These are phyloP conservation scores for Yamadazyma sp. DNA, from an alignment of 1,139 yeast genomes.

Conservation along the genomic window DNA sequence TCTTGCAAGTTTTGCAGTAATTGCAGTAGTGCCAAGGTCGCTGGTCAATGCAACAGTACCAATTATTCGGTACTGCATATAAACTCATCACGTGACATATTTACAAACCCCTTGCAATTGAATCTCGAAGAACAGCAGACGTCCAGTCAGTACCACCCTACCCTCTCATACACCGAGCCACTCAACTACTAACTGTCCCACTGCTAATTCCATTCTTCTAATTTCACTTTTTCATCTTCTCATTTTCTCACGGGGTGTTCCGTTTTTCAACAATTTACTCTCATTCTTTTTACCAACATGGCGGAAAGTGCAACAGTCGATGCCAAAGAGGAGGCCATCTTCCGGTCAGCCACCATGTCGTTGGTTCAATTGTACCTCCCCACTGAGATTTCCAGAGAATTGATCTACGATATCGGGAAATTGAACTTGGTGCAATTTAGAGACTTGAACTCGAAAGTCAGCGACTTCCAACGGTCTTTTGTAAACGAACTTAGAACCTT, in stretches of 20 bases:
- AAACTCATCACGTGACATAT: too few species aligned
- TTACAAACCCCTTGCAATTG: too few species aligned
- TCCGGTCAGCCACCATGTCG: conserved; percentile 85
- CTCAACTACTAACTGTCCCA: too few species aligned
- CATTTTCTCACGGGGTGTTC: background rate
- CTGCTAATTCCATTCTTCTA: too few species aligned
- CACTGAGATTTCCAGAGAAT: conserved; percentile 65
- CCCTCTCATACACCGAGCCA: too few species aligned
- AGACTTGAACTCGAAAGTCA: conserved; percentile 66
- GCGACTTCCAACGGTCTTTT: conserved; percentile 71
- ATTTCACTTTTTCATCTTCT: too few species aligned
- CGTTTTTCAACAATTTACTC: background rate
- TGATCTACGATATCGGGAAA: conserved; percentile 63
- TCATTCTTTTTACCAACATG: background rate
- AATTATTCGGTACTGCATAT: too few species aligned
- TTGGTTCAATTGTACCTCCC: conserved; percentile 73
- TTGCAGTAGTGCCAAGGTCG: too few species aligned
- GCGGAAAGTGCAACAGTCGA: background rate
- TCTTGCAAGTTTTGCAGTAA: too few species aligned
- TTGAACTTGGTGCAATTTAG: conserved; percentile 66
- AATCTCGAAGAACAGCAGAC: too few species aligned
- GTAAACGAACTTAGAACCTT: conserved; percentile 66
- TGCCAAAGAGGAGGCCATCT: conserved; percentile 60
- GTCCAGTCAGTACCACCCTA: too few species aligned
- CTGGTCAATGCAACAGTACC: too few species aligned